Evolutionary conservation across 2,329 filamentous ascomycete species (phyloP).

Genomic region (Triangularia setosa): DNA sequence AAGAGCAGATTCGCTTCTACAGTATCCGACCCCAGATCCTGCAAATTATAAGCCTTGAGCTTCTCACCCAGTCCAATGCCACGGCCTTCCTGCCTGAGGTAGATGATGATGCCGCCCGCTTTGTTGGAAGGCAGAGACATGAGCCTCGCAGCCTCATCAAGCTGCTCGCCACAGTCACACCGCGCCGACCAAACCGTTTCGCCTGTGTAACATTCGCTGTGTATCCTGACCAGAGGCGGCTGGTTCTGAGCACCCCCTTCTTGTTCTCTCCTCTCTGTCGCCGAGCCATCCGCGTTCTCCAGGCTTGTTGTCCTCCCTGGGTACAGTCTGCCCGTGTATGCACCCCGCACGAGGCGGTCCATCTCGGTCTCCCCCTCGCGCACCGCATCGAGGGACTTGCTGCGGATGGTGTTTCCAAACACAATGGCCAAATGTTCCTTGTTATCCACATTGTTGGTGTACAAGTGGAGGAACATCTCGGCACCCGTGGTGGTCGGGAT

Average conservation of each 20-base stretch:
- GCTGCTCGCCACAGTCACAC: conserved; percentile 95
- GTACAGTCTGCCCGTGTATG: conserved; percentile 82
- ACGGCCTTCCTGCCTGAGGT: conserved; percentile 90
- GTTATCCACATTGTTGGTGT: conserved; percentile 85
- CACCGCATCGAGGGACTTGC: conserved; percentile 65
- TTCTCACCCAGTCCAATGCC: conserved; percentile 95
- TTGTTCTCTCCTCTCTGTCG: background rate
- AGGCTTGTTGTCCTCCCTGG: conserved; percentile 79
- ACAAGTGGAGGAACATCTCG: conserved; percentile 96
- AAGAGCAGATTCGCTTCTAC: conserved; percentile 92
- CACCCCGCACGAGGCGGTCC: conserved; percentile 89
- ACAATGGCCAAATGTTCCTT: conserved; percentile 98
- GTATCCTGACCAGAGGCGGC: conserved; percentile 83
- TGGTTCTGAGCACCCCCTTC: background rate
- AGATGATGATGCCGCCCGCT: conserved; percentile 86
- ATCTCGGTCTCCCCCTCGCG: conserved; percentile 77
- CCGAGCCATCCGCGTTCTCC: background rate
- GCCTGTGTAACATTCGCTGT: conserved; percentile 97
- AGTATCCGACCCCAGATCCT: conserved; percentile 95
- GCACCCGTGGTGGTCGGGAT: conserved; percentile 89
- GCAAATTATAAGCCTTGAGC: conserved; percentile 95
- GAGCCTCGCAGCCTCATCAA: conserved; percentile 90
- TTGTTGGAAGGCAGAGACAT: conserved; percentile 70
- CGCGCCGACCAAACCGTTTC: conserved; percentile 98
- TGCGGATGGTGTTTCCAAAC: conserved; percentile 82